Base-by-base conservation (phyloP, 768 basidiomycete genomes). In the Kwoniella pini region DNA sequence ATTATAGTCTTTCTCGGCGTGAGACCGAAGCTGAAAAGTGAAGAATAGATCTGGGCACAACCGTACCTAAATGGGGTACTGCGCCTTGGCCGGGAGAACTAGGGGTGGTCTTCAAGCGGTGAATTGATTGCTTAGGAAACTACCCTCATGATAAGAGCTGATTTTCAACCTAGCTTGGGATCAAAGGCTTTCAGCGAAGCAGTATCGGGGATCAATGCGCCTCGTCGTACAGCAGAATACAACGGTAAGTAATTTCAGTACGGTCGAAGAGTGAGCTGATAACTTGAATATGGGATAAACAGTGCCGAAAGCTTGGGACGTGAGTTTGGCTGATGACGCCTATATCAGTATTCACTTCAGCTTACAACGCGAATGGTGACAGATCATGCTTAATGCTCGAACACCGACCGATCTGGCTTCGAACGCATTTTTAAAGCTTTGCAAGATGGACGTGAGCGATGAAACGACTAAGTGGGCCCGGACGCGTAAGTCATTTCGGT, bases 201-300 rank as follows among this genome's bases (percentile, higher is more conserved):
- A 4, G 81, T 83, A 0, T 75, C 79, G 0, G 76, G 81, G 0
- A 57, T 83, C 39, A 83, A 83, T 53, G 82, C 82, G 7, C 82
- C 73, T 36, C 69, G 80, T 3, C 62, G 80, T 22, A 81, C 80
- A 12, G 79, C 69, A 24, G 80, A 76, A 59, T 81, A 71, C 51
- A 74, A 71, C 69, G 80, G 70, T 72, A 54, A 45, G 75, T 71
- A 1, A n/a, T n/a, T n/a, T n/a, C n/a, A n/a, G n/a, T n/a, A n/a
- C n/a, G n/a, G n/a, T n/a, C n/a, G n/a, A n/a, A n/a, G n/a, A n/a
- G n/a, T n/a, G n/a, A n/a, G n/a, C n/a, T n/a, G n/a, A n/a, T n/a
- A n/a, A n/a, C n/a, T n/a, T n/a, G n/a, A n/a, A n/a, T n/a, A n/a
- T n/a, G n/a, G n/a, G 7, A 1, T 0, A 21, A 11, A 0, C 62